Percentiles rank a stretch among this genome's conserved stretches.
phyloP scores from a whole-genome alignment of 768 basidiomycete species.

The Leucocoprinus leucothites region DNA sequence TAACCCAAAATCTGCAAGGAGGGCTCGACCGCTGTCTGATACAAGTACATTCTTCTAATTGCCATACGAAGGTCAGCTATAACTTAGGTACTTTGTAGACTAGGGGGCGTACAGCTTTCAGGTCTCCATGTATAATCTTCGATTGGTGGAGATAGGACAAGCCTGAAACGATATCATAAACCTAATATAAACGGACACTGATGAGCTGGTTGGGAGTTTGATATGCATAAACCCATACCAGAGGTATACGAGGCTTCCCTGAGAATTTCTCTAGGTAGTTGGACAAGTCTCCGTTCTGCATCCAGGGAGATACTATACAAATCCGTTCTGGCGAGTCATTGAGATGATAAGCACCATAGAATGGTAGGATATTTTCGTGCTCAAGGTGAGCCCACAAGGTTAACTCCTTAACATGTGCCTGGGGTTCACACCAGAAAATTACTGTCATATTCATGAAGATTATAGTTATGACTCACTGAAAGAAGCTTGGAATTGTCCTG shows the following conservation, averaged over 20 bases:
- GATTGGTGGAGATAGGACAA: background rate
- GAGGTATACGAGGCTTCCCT: constrained; percentile 7
- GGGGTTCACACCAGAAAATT: background rate
- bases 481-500: background rate
- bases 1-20: background rate
- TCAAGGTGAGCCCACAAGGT: constrained; percentile 29
- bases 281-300: constrained; percentile 16
- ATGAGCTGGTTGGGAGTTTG: background rate
- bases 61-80: background rate
- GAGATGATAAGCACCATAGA: constrained; percentile 27
- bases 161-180: background rate
- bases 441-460: background rate
- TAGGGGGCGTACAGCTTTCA: background rate
- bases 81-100: background rate
- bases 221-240: constrained; percentile 11
- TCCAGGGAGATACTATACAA: constrained; percentile 20
- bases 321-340: background rate
- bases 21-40: background rate
- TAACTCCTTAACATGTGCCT: constrained; percentile 20
- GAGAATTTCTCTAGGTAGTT: constrained; percentile 14
- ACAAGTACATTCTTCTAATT: constrained; percentile 1
- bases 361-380: constrained; percentile 32
- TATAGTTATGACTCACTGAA: background rate
- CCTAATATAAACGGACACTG: background rate
- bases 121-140: constrained; percentile 2